Evolutionary conservation across 1,284 basidiomycete genomes (phyloP).

Genomic region (Austropuccinia psidii): DNA sequence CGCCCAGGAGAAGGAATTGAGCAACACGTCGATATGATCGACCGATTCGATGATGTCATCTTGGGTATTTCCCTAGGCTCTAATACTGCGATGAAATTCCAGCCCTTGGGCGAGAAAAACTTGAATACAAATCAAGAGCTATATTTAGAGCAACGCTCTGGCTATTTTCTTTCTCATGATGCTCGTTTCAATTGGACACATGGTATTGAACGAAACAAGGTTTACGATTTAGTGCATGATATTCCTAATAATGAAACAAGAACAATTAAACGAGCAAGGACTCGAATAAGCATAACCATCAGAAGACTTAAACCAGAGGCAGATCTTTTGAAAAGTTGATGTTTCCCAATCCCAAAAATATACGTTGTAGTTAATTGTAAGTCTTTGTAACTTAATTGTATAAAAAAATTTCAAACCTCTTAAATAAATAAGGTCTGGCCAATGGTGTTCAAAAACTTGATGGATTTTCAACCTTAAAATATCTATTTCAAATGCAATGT

Average conservation of each 20-base stretch:
- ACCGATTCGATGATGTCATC: conserved; percentile 69
- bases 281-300: conserved; percentile 66
- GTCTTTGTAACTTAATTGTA: too few species aligned
- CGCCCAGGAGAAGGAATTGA: conserved; percentile 68
- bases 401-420: too few species aligned
- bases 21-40: conserved; percentile 66
- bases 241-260: not conserved
- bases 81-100: conserved; percentile 66
- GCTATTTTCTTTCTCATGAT: conserved; percentile 63
- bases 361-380: too few species aligned
- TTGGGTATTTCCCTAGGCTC: conserved; percentile 66
- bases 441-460: too few species aligned
- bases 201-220: conserved; percentile 57
- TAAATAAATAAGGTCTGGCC: too few species aligned
- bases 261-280: conserved; percentile 42
- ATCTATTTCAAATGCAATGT: too few species aligned
- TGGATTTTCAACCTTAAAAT: too few species aligned
- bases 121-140: conserved; percentile 3
- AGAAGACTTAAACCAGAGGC: conserved; percentile 63
- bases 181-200: conserved; percentile 65
- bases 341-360: too few species aligned
- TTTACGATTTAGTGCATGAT: conserved; percentile 47
- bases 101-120: conserved; percentile 40
- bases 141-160: conserved; percentile 57
- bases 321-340: conserved; percentile 13